Evolutionary conservation across 495 filamentous ascomycete species (phyloP), one percentile per base, ranked within the genome.

Genomic region (Pseudevernia furfuracea): DNA sequence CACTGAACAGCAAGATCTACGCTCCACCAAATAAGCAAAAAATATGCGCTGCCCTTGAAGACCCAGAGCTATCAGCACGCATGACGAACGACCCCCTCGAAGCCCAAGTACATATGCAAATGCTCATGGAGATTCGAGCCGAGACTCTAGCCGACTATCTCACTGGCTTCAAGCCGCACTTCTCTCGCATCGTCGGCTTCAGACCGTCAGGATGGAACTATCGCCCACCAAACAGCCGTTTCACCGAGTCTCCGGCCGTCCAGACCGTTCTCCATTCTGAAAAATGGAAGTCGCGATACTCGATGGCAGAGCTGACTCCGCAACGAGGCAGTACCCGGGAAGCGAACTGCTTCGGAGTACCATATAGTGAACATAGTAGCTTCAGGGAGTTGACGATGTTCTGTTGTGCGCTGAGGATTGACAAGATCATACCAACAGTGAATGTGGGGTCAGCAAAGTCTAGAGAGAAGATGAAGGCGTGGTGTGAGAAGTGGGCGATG

Each of bases 31-130:
- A 81, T 41, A 98, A 97, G 73, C 87, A 89, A 69, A 82, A 84
- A 58, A 88, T 97, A n/a, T 93, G 90, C 74, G 77, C 80, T 17
- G 89, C 87, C 61, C 83, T 99, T 15, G 92, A 92, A 72, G 93
- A 97, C 73, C 78, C 88, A 0, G 91, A 95, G 68, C 84, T 99
- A 15, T 77, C 84, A 53, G 78, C 82, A 2, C 81, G 87, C 23
- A 79, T 99, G 67, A 99, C 94, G 0, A 79, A 80, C 41, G 76
- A 96, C 70, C 93, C 94, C 0, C 77, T 77, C 30, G 89, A 89
- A 68, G 94, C 95, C 2, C 94, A 97, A 74, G 90, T 99, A 0
- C 94, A 99, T 77, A 96, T 99, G 93, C 93, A 95, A 64, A 90
- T 88, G 64, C 79, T 99, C 10, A 91, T 91, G 77, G 93, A 97